Percentiles rank a stretch among this genome's conserved stretches.
phyloP scores from a whole-genome alignment of 78 protist species.

The Isochrysis galbana region DNA sequence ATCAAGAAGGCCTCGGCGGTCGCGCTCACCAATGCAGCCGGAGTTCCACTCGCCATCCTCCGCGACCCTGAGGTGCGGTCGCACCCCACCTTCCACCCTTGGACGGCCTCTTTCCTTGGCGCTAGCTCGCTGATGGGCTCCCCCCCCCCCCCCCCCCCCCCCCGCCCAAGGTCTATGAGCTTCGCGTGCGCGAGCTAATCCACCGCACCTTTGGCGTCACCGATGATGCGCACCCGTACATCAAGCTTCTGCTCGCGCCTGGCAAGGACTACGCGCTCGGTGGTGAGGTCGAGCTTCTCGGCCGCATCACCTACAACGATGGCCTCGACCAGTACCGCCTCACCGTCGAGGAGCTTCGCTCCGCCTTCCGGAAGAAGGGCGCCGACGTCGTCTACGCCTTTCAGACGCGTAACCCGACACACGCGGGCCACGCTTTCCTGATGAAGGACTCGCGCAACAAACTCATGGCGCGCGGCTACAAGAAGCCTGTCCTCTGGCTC shows the following conservation, averaged over 20 bases:
- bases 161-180: slow-evolving; percentile 35
- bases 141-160: too few relatives aligned
- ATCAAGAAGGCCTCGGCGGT: not conserved
- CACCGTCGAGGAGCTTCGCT: slow-evolving; percentile 45
- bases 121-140: too few relatives aligned
- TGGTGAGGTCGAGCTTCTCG: slow-evolving; percentile 45
- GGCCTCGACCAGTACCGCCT: slow-evolving; percentile 54
- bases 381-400: slow-evolving; percentile 58
- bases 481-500: slow-evolving; percentile 57
- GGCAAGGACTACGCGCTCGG: slow-evolving; percentile 27
- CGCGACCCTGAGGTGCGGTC: slow-evolving; percentile 39
- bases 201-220: not conserved
- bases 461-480: slow-evolving; percentile 43
- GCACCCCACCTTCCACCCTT: too few relatives aligned
- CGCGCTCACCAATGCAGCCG: slow-evolving; percentile 6
- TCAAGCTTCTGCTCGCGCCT: not conserved
- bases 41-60: slow-evolving; percentile 32
- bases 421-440: slow-evolving; percentile 59
- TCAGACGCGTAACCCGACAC: slow-evolving; percentile 60
- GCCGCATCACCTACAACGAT: slow-evolving; percentile 40
- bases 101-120: too few relatives aligned
- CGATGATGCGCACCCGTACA: slow-evolving; percentile 35
- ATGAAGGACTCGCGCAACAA: slow-evolving; percentile 41
- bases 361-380: not conserved
- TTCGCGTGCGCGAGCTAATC: slow-evolving; percentile 33